Conservation (phyloP, 2,329 filamentous ascomycete genomes). For the Trichothecium sympodiale region DNA sequence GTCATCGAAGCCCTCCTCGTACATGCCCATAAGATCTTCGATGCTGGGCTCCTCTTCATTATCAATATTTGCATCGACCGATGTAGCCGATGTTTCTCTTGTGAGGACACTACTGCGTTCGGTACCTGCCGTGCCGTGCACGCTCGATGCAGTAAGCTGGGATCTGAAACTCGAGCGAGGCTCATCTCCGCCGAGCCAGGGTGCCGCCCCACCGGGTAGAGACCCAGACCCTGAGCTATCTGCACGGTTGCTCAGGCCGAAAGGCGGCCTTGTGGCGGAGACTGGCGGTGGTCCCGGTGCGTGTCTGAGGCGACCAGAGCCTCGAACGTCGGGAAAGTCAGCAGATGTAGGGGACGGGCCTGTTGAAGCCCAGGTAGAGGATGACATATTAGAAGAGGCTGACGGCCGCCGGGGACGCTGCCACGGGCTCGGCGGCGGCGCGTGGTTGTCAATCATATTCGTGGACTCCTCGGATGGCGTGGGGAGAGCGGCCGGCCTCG, state of each 20-base stretch:
- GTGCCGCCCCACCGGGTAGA: constrained; percentile 24
- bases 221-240: constrained; percentile 25
- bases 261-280: constrained; percentile 16
- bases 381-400: constrained; percentile 2
- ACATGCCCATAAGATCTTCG: constrained; percentile 61
- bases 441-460: constrained; percentile 10
- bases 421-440: constrained; percentile 4
- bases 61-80: constrained; percentile 28
- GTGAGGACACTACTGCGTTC: constrained; percentile 76
- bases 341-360: constrained; percentile 16
- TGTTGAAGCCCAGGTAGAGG: constrained; percentile 5
- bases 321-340: constrained; percentile 24
- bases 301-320: constrained; percentile 16
- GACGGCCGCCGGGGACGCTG: constrained; percentile 4
- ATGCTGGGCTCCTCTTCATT: constrained; percentile 48
- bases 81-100: constrained; percentile 66
- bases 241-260: constrained; percentile 13
- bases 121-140: constrained; percentile 54
- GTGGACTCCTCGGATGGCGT: constrained; percentile 17
- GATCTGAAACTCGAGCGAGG: constrained; percentile 45
- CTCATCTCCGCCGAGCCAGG: constrained; percentile 40
- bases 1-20: constrained; percentile 49
- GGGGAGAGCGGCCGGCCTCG: constrained; percentile 16
- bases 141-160: constrained; percentile 41
- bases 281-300: constrained; percentile 12